Percentiles rank a stretch among this genome's conserved stretches.
phyloP scores from a whole-genome alignment of 1,284 basidiomycete species.

The Ustilago trichophora region DNA sequence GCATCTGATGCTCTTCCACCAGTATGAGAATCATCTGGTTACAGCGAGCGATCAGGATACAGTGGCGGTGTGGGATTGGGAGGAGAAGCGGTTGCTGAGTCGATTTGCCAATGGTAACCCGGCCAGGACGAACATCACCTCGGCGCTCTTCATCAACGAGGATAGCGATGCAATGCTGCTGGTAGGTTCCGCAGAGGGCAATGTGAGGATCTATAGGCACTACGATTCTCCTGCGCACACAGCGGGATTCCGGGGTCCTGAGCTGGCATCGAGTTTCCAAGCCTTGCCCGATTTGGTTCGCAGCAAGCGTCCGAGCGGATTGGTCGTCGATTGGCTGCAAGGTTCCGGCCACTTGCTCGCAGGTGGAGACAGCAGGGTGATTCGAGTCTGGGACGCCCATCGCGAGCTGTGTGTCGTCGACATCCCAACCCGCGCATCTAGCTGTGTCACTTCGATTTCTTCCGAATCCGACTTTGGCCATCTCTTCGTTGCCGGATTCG shows the following conservation, averaged over 20 bases:
- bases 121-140: conserved; percentile 82
- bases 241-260: conserved; percentile 70
- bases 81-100: conserved; percentile 78
- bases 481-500: conserved; percentile 89
- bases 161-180: conserved; percentile 91
- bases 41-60: conserved; percentile 86
- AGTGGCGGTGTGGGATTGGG: conserved; percentile 97
- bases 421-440: conserved; percentile 86
- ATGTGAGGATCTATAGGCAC: conserved; percentile 89
- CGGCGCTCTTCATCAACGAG: conserved; percentile 93
- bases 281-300: conserved; percentile 82
- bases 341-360: conserved; percentile 83
- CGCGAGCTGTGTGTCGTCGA: conserved; percentile 85
- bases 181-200: conserved; percentile 86
- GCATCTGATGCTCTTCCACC: conserved; percentile 80
- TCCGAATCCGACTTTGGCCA: conserved; percentile 82
- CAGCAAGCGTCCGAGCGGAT: conserved; percentile 78
- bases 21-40: conserved; percentile 88
- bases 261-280: conserved; percentile 90
- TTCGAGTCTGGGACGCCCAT: conserved; percentile 94
- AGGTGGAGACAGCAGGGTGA: conserved; percentile 87
- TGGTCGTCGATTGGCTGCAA: conserved; percentile 95
- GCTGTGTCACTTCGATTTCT: conserved; percentile 84
- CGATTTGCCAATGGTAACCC: conserved; percentile 91
- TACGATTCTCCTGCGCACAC: conserved; percentile 70